These are phyloP conservation scores for Chrysoporthe austroafricana DNA, from an alignment of 2,329 filamentous ascomycete genomes.

Conservation along the genomic window DNA sequence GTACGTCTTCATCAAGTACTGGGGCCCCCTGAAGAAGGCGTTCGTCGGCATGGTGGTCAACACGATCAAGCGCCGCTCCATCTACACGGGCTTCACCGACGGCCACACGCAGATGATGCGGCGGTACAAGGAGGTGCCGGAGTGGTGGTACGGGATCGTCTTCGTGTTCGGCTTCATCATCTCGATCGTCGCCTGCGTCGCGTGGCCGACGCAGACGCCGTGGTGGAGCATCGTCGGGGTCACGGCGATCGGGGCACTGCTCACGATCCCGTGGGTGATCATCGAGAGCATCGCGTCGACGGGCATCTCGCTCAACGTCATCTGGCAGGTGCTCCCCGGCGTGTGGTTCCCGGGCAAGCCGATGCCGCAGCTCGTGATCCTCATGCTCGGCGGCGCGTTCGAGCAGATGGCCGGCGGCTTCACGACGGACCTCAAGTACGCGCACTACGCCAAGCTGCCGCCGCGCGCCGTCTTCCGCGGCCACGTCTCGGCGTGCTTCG, in stretches of 20 bases:
- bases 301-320: slow-evolving; percentile 52
- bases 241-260: slow-evolving; percentile 48
- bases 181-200: slow-evolving; percentile 40
- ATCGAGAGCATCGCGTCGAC: slow-evolving; percentile 46
- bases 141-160: slow-evolving; percentile 51
- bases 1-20: slow-evolving; percentile 46
- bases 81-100: slow-evolving; percentile 34
- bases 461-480: slow-evolving; percentile 62
- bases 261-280: slow-evolving; percentile 51
- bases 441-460: slow-evolving; percentile 61
- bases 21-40: slow-evolving; percentile 42
- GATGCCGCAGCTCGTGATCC: slow-evolving; percentile 53
- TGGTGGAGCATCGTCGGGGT: slow-evolving; percentile 57
- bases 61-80: slow-evolving; percentile 34
- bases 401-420: slow-evolving; percentile 45
- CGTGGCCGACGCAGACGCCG: slow-evolving; percentile 49
- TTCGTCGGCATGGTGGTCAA: slow-evolving; percentile 38
- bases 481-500: slow-evolving; percentile 57
- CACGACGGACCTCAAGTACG: slow-evolving; percentile 40
- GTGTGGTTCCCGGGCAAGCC: slow-evolving; percentile 47
- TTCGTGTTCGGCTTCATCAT: slow-evolving; percentile 36
- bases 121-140: slow-evolving; percentile 49
- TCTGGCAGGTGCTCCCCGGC: slow-evolving; percentile 54
- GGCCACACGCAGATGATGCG: slow-evolving; percentile 53
- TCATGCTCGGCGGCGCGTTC: slow-evolving; percentile 49